Conservation (phyloP, 2,329 filamentous ascomycete species). For the Emergomyces orientalis region DNA sequence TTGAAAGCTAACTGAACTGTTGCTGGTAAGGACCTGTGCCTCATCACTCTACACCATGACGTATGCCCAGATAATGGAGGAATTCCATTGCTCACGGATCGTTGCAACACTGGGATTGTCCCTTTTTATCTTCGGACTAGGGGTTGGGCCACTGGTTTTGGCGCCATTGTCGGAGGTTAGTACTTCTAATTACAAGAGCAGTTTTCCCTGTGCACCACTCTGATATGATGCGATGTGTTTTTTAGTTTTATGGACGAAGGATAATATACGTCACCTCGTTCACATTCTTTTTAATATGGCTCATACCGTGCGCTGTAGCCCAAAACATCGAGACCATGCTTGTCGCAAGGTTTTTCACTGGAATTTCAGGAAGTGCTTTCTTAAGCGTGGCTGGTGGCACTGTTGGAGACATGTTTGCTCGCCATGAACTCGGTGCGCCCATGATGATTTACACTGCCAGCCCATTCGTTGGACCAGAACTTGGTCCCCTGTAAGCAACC, state of each 20-base stretch:
- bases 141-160: conserved; percentile 53
- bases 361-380: conserved; percentile 43
- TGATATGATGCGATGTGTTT: background rate
- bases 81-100: conserved; percentile 62
- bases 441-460: conserved; percentile 71
- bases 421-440: conserved; percentile 60
- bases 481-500: conserved; percentile 42
- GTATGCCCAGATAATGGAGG: conserved; percentile 64
- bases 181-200: background rate
- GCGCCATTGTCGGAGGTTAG: conserved; percentile 53
- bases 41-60: conserved; percentile 85
- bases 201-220: too few relatives aligned
- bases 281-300: conserved; percentile 64
- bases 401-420: conserved; percentile 67
- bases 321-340: conserved; percentile 73
- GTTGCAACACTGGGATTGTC: conserved; percentile 74
- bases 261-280: conserved; percentile 73
- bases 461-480: conserved; percentile 49
- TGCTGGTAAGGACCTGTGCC: conserved; percentile 56
- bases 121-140: conserved; percentile 71
- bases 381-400: conserved; percentile 70
- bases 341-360: conserved; percentile 61
- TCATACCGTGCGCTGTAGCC: conserved; percentile 74
- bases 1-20: background rate
- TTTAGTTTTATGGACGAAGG: conserved; percentile 67